These are phyloP conservation scores for Xylariales sp. DNA, from an alignment of 2,329 filamentous ascomycete genomes.

Conservation along the genomic window DNA sequence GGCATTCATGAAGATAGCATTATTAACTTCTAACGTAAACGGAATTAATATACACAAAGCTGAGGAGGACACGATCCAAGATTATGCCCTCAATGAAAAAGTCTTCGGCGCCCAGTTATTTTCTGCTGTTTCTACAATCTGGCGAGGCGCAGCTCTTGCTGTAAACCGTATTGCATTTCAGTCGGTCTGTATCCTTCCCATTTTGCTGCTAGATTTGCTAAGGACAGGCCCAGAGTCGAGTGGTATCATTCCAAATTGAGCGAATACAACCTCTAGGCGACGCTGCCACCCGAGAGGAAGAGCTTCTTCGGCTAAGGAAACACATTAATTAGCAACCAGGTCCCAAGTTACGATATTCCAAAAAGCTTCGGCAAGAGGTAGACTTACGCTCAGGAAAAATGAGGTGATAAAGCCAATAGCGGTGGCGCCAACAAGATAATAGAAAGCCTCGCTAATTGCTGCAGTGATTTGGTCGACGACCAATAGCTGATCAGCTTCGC, in stretches of 20 bases:
- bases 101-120: not conserved
- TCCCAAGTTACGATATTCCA: not conserved
- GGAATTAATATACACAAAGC: conserved; percentile 1
- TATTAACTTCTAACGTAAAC: not conserved
- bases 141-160: conserved; percentile 1
- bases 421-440: conserved; percentile 7
- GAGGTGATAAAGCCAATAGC: conserved; percentile 12
- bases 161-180: not conserved
- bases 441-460: conserved; percentile 10
- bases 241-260: not conserved
- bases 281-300: conserved; percentile 5
- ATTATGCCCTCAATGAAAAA: not conserved
- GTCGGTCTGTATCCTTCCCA: not conserved
- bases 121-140: not conserved
- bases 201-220: not conserved
- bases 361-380: not conserved
- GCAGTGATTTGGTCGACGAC: conserved; percentile 11
- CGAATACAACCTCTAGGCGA: not conserved
- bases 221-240: not conserved
- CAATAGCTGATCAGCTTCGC: not conserved
- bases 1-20: not conserved
- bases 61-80: not conserved
- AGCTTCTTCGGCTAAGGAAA: conserved; percentile 1
- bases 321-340: not conserved
- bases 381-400: conserved; percentile 11